Conservation (phyloP, 257 asterid species). For the Solanum acaule region DNA sequence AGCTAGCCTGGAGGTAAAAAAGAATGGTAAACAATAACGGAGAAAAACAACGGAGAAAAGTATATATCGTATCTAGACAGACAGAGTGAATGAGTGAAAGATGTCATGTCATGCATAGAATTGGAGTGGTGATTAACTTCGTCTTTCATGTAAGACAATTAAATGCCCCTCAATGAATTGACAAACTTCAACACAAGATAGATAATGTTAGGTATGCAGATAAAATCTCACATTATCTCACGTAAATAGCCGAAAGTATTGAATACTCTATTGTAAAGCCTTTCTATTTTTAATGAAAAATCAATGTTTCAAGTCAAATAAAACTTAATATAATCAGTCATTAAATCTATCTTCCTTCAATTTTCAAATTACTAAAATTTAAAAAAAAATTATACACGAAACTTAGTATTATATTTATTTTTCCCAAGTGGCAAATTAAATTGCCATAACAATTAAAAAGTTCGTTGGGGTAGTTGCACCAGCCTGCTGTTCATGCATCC, state of each 20-base stretch:
- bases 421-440: conserved; percentile 1
- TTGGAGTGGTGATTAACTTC: background rate
- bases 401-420: background rate
- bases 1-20: background rate
- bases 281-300: background rate
- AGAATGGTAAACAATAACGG: background rate
- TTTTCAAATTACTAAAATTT: background rate
- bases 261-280: background rate
- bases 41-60: background rate
- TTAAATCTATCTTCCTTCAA: background rate
- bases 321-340: background rate
- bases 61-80: background rate
- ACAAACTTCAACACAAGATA: background rate
- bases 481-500: background rate
- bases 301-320: background rate
- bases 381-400: background rate
- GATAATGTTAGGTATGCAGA: background rate
- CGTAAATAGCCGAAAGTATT: background rate
- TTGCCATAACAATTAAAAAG: conserved; percentile 5
- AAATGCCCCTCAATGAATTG: background rate
- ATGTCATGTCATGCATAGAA: background rate
- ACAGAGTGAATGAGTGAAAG: background rate
- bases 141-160: background rate
- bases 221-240: background rate
- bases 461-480: conserved; percentile 12